Percentiles rank a stretch among this genome's conserved stretches.
phyloP scores from a whole-genome alignment of 1,139 yeast genomes.

The Taphrina pruni region DNA sequence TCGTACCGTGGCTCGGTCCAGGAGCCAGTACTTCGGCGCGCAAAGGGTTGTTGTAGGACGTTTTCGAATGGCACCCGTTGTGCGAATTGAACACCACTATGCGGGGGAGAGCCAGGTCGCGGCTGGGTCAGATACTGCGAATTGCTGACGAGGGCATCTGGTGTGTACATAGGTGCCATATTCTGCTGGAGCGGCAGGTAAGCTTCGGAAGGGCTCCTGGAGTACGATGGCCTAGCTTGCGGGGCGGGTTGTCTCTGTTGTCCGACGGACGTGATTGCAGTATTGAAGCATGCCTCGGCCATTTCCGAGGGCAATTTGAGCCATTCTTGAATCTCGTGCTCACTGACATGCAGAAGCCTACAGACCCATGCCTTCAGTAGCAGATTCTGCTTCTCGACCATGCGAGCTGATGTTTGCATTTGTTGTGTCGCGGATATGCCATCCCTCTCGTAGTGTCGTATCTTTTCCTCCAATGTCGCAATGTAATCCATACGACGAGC shows the following conservation, averaged over 20 bases:
- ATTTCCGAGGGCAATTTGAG: constrained; percentile 14
- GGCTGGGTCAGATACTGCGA: background rate
- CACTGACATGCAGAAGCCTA: constrained; percentile 3
- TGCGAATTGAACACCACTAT: background rate
- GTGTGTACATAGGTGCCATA: background rate
- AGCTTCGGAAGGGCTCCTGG: background rate
- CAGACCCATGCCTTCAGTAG: constrained; percentile 20
- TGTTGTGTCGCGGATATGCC: constrained; percentile 56
- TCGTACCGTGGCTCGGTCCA: constrained; percentile 18
- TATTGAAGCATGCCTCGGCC: constrained; percentile 13
- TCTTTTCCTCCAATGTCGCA: constrained; percentile 33
- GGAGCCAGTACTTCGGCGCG: background rate
- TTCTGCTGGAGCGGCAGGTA: background rate
- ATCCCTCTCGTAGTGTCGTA: constrained; percentile 55
- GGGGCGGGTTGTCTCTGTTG: background rate
- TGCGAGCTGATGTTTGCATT: constrained; percentile 88
- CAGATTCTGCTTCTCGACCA: constrained; percentile 59
- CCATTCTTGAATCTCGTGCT: constrained; percentile 25
- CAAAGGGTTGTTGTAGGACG: background rate
- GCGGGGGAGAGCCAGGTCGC: background rate
- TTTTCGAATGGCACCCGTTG: background rate
- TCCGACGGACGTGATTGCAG: background rate
- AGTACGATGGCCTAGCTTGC: background rate
- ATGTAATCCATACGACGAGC: constrained; percentile 31
- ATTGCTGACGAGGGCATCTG: background rate